These are phyloP conservation scores for Quercus rubra DNA, from an alignment of 306 rosid species.

Conservation along the genomic window DNA sequence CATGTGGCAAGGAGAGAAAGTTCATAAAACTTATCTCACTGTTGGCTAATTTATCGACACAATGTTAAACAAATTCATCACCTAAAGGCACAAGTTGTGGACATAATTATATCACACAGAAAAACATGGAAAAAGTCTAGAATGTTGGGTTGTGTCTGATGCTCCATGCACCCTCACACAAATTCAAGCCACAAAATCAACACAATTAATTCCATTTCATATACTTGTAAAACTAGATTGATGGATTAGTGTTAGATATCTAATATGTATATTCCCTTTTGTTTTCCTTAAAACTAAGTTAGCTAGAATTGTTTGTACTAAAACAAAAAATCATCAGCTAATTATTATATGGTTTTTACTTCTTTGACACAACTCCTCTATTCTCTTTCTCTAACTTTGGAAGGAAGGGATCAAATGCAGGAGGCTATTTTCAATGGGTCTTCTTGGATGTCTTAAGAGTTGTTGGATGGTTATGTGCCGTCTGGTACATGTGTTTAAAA, in stretches of 20 bases:
- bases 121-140: no score
- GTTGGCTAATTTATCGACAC: no score
- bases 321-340: neutral
- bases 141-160: no score
- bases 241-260: neutral
- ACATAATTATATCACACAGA: no score
- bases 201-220: neutral
- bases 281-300: neutral
- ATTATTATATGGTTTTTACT: neutral
- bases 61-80: no score
- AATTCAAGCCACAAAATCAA: no score
- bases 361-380: neutral
- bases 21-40: no score
- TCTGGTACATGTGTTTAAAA: no score
- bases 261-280: neutral
- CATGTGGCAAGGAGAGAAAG: no score
- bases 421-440: conserved; percentile 45
- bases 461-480: conserved; percentile 14
- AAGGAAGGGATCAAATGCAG: conserved; percentile 40
- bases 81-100: no score
- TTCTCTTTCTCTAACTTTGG: neutral
- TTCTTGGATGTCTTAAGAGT: conserved; percentile 31
- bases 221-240: neutral
- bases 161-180: no score
- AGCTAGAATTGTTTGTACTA: neutral